Percentiles rank a stretch among this genome's conserved stretches.
These are phyloP conservation scores for Schwanniomyces pseudopolymorphus DNA, from an alignment of 805 yeast species.

Conservation along the genomic window DNA sequence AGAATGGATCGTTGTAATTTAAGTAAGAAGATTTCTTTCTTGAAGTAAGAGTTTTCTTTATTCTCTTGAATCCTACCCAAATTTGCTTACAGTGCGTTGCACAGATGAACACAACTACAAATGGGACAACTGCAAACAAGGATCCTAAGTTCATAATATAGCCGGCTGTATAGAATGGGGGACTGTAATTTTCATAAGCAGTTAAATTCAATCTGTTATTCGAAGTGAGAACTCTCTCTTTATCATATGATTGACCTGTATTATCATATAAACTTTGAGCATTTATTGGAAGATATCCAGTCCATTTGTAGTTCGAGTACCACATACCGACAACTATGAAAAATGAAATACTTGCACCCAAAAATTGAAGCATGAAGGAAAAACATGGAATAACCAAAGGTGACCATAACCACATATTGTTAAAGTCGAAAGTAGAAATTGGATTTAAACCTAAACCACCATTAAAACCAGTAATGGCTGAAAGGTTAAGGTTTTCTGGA, in stretches of 20 bases:
- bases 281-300: slow-evolving; percentile 54
- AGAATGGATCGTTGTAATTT: slow-evolving; percentile 8
- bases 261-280: slow-evolving; percentile 16
- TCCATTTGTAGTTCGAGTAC: slow-evolving; percentile 52
- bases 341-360: slow-evolving; percentile 43
- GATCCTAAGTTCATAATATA: slow-evolving; percentile 15
- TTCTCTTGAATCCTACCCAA: slow-evolving; percentile 10
- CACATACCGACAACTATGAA: slow-evolving; percentile 53
- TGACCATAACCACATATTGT: slow-evolving; percentile 55
- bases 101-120: slow-evolving; percentile 50
- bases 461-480: slow-evolving; percentile 23
- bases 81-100: slow-evolving; percentile 45
- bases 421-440: slow-evolving; percentile 61
- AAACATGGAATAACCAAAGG: slow-evolving; percentile 68
- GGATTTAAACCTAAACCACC: slow-evolving; percentile 32
- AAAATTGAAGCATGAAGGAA: slow-evolving; percentile 38
- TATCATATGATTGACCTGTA: slow-evolving; percentile 15
- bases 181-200: slow-evolving; percentile 14
- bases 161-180: slow-evolving; percentile 18
- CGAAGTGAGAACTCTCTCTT: slow-evolving; percentile 11
- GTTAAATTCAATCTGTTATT: slow-evolving; percentile 22
- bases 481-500: slow-evolving; percentile 22
- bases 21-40: slow-evolving; percentile 26
- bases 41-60: slow-evolving; percentile 31
- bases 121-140: slow-evolving; percentile 10